A percentile compares a stretch with the other conserved stretches of the same genome.
Conservation (phyloP, 306 rosid species). For the Luffa acutangula region DNA sequence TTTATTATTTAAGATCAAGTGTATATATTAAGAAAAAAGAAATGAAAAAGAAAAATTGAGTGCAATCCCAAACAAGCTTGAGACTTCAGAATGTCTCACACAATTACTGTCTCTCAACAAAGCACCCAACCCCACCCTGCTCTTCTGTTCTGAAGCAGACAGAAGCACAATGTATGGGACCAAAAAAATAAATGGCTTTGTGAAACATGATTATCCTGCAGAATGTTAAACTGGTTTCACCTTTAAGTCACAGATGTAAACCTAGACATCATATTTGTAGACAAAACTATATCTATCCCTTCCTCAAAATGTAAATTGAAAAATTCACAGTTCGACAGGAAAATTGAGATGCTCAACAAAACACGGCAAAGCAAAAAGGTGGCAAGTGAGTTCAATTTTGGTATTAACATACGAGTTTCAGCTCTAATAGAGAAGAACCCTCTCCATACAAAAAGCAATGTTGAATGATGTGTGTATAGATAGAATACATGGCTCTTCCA, state of each 20-base stretch:
- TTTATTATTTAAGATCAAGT: too few species aligned
- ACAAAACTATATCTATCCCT: not conserved
- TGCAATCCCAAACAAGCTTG: conserved; percentile 1
- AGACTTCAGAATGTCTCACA: not conserved
- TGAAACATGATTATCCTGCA: conserved; percentile 1
- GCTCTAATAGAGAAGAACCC: not conserved
- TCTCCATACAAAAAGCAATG: not conserved
- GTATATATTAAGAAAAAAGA: not conserved
- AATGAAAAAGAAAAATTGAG: not conserved
- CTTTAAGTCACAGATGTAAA: not conserved
- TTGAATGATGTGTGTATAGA: not conserved
- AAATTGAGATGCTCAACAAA: not conserved
- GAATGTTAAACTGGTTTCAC: not conserved
- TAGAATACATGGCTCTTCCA: not conserved
- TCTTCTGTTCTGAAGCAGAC: conserved; percentile 7
- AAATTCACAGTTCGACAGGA: not conserved
- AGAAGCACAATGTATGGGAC: not conserved
- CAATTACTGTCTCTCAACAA: not conserved
- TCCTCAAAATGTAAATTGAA: conserved; percentile 1
- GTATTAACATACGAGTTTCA: not conserved
- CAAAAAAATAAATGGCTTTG: conserved; percentile 4
- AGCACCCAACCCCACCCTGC: conserved; percentile 7
- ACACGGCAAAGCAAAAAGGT: not conserved
- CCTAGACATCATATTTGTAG: not conserved
- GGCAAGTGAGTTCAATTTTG: not conserved